Evolutionary conservation across 768 basidiomycete species (phyloP), one percentile per base, ranked within the genome.

Genomic region (Xerocomus potaroensis): DNA sequence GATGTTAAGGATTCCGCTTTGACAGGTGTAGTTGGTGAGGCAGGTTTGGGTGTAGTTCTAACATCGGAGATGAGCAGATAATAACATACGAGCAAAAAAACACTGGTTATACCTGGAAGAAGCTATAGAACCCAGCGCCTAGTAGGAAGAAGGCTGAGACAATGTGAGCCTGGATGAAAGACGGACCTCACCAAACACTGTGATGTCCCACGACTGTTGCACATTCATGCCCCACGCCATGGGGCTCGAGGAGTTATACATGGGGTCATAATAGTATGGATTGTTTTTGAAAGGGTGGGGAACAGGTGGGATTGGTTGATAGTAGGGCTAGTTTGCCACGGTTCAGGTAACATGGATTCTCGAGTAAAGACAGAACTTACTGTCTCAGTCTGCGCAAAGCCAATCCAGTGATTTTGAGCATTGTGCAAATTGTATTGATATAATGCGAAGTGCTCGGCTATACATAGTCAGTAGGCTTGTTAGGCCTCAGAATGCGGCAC

Each of bases 91-190:
- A 24, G 18, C 15, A 15, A 2, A 24, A n/a, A 24, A 6, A 11
- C 4, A 9, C 19, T 15, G 21, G 8, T 45, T 57, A 42, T 56
- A 71, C 74, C 57, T 66, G 64, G 74, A 72, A 79, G 65, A 79
- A 79, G 57, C 69, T 75, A 63, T 79, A 79, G 38, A 75, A 61
- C 1, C 77, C 77, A 4, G 70, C 74, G 29, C 76, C 73, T 73
- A 42, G 19, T 35, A 5, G 14, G 3, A 32, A 48, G n/a, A n/a
- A n/a, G 18, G 12, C 8, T 45, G 18, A 58, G 50, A 45, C 18
- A 32, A 24, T 3, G 5, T 27, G 12, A 6, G 8, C 9, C 7
- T 11, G 21, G 29, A 46, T 15, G 9, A 21, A 42, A 2, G 16
- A 22, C 22, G 4, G 4, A 12, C 21, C 61, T 44, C 27, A 69